Percentiles rank a stretch among this genome's conserved stretches.
Evolutionary conservation across 805 yeast genomes (phyloP).

Genomic region (Candida nitratophila): DNA sequence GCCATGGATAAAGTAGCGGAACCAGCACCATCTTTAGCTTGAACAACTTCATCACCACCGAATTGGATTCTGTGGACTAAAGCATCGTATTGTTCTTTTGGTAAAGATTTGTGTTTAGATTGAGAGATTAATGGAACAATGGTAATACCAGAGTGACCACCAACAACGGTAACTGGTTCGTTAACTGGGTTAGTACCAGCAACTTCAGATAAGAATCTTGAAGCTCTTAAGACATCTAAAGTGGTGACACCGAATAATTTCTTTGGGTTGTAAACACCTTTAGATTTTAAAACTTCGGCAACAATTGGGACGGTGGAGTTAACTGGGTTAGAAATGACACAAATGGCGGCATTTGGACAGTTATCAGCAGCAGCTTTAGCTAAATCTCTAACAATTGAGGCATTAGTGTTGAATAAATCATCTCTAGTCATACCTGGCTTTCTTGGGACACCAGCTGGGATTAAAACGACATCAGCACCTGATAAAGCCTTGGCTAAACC

Average conservation of each 20-base stretch:
- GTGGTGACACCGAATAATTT: constrained; percentile 95
- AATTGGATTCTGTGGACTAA: constrained; percentile 87
- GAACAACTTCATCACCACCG: constrained; percentile 86
- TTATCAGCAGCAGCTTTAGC: constrained; percentile 78
- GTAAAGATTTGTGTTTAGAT: constrained; percentile 59
- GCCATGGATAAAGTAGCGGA: constrained; percentile 86
- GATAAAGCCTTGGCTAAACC: constrained; percentile 64
- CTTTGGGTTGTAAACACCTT: constrained; percentile 86
- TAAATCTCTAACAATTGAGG: constrained; percentile 88
- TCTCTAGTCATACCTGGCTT: constrained; percentile 99
- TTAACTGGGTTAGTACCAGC: constrained; percentile 67
- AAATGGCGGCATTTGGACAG: constrained; percentile 78
- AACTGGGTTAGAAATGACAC: constrained; percentile 89
- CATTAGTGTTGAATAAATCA: constrained; percentile 93
- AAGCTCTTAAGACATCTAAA: constrained; percentile 83
- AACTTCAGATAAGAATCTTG: constrained; percentile 69
- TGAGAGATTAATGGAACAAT: constrained; percentile 90
- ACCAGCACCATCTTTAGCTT: constrained; percentile 80
- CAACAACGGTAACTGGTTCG: constrained; percentile 82
- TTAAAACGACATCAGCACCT: constrained; percentile 79
- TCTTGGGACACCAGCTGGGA: constrained; percentile 98
- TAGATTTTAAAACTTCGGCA: constrained; percentile 80
- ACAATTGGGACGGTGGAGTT: constrained; percentile 97
- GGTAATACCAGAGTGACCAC: constrained; percentile 97
- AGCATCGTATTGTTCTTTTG: constrained; percentile 57